These are phyloP conservation scores for Xylaria sp. DNA, from an alignment of 2,329 filamentous ascomycete species.

Conservation along the genomic window DNA sequence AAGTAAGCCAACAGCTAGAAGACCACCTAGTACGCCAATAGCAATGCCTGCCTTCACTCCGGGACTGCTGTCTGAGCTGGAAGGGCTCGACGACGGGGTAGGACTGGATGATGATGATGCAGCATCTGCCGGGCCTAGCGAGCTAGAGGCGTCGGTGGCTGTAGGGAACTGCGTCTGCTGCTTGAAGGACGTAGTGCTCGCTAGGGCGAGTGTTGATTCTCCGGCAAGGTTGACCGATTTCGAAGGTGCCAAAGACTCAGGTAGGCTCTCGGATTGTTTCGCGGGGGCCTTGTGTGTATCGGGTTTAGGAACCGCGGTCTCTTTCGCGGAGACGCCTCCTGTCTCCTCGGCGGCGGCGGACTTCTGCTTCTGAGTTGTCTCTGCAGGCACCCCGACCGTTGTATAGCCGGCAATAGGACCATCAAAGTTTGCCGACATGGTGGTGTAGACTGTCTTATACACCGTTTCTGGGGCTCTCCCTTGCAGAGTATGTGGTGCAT, in stretches of 20 bases:
- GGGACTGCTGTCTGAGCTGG: slow-evolving; percentile 32
- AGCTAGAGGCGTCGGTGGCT: slow-evolving; percentile 20
- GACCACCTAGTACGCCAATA: slow-evolving; percentile 75
- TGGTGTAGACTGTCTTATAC: slow-evolving; percentile 49
- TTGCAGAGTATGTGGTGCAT: slow-evolving; percentile 26
- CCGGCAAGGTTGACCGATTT: slow-evolving; percentile 18
- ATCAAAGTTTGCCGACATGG: slow-evolving; percentile 48
- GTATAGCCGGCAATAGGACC: slow-evolving; percentile 51
- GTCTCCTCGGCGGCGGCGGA: slow-evolving; percentile 17
- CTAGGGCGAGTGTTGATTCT: slow-evolving; percentile 21
- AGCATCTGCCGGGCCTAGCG: slow-evolving; percentile 23
- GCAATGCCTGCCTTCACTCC: slow-evolving; percentile 79
- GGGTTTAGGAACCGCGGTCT: slow-evolving; percentile 13
- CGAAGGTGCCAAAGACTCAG: slow-evolving; percentile 20
- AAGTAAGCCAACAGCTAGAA: slow-evolving; percentile 70
- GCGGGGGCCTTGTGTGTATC: neutral
- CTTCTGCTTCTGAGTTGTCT: slow-evolving; percentile 26
- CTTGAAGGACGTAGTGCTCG: slow-evolving; percentile 5
- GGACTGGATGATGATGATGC: slow-evolving; percentile 34
- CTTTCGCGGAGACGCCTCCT: slow-evolving; percentile 2
- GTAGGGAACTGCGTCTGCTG: slow-evolving; percentile 31
- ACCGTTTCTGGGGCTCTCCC: slow-evolving; percentile 40
- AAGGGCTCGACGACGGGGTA: slow-evolving; percentile 32
- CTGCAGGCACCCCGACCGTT: slow-evolving; percentile 42
- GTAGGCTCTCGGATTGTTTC: slow-evolving; percentile 10